phyloP scores from a whole-genome alignment of 2,329 filamentous ascomycete genomes.

The Aspergillus phoenicis region DNA sequence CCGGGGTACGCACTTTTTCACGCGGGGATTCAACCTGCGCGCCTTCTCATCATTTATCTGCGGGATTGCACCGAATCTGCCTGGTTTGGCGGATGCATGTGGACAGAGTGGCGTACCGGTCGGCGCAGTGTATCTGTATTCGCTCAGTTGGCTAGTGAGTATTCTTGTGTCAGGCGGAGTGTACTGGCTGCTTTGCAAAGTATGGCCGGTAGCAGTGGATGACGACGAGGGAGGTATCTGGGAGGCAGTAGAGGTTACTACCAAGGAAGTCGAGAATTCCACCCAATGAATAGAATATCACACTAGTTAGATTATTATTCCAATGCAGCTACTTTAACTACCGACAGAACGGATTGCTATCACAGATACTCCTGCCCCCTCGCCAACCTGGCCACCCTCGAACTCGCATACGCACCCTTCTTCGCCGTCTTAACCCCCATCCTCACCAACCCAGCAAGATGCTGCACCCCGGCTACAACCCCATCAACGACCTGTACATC shows the following conservation, averaged over 20 bases:
- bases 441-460: conserved; percentile 28
- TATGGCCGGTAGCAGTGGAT: conserved; percentile 15
- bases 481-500: conserved; percentile 55
- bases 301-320: too few species aligned
- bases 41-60: conserved; percentile 11
- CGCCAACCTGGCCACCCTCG: conserved; percentile 26
- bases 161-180: conserved; percentile 6
- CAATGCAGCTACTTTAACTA: too few species aligned
- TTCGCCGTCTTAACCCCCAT: conserved; percentile 35
- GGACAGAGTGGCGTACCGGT: conserved; percentile 9
- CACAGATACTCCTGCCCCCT: conserved; percentile 36
- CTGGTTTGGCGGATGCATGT: conserved; percentile 12
- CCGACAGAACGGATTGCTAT: background rate
- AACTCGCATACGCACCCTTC: conserved; percentile 32
- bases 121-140: conserved; percentile 17
- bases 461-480: conserved; percentile 46
- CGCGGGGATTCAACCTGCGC: conserved; percentile 13
- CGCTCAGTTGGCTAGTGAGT: conserved; percentile 16
- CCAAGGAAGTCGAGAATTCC: background rate
- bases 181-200: conserved; percentile 10
- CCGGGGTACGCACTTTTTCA: conserved; percentile 14
- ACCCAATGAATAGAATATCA: accelerated
- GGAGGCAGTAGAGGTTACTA: conserved; percentile 5
- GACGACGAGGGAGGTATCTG: conserved; percentile 7
- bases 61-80: conserved; percentile 16